phyloP scores from a whole-genome alignment of 345 rosid species.

The Eucalyptus virginea region DNA sequence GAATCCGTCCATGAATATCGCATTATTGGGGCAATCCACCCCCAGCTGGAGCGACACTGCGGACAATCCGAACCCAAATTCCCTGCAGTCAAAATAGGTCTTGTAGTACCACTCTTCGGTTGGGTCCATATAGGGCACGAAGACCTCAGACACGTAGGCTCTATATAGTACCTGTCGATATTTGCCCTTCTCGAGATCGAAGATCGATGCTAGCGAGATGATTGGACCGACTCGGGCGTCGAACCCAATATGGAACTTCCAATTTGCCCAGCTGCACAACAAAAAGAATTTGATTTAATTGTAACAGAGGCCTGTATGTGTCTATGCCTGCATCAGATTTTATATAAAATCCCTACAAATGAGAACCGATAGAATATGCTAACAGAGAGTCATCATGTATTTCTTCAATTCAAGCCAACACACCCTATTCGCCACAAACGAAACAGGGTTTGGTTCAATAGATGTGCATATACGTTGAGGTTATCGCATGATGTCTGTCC shows the following conservation, averaged over 20 bases:
- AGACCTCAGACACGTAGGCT: slow-evolving; percentile 68
- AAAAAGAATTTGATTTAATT: neutral
- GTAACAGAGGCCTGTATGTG: neutral
- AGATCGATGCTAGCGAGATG: slow-evolving; percentile 54
- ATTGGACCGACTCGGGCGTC: slow-evolving; percentile 45
- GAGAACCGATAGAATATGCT: neutral
- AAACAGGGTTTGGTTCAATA: neutral
- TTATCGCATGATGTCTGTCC: neutral
- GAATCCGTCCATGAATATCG: slow-evolving; percentile 43
- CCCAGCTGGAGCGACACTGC: slow-evolving; percentile 39
- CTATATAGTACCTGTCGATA: slow-evolving; percentile 34
- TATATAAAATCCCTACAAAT: neutral
- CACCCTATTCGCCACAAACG: neutral
- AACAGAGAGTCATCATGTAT: neutral
- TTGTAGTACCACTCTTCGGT: slow-evolving; percentile 63
- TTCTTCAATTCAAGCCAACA: neutral
- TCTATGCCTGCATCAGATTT: neutral
- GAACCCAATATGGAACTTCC: slow-evolving; percentile 69
- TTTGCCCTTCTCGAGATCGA: slow-evolving; percentile 18
- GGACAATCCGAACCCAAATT: slow-evolving; percentile 60
- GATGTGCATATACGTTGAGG: neutral
- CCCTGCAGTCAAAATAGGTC: slow-evolving; percentile 68
- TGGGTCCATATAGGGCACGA: slow-evolving; percentile 83
- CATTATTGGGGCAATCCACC: slow-evolving; percentile 56
- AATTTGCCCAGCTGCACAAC: slow-evolving; percentile 40